A percentile compares a stretch with the other conserved stretches of the same genome.
Evolutionary conservation across 176 grass and related monocot genomes (phyloP).

Genomic region (Paspalum notatum): DNA sequence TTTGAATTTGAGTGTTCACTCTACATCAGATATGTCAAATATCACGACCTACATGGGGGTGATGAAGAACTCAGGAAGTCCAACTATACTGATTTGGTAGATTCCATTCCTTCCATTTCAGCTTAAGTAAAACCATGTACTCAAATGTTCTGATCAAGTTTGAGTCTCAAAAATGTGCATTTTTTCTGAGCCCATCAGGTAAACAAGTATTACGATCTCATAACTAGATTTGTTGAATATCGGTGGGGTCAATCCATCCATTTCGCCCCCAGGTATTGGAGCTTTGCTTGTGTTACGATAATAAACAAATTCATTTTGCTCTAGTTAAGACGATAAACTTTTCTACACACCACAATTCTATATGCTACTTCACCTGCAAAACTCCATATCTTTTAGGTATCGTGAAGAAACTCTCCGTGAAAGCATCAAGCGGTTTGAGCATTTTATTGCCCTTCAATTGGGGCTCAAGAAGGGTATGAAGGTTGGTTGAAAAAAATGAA

Average conservation of each 20-base stretch:
- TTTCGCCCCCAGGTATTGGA: slow-evolving; percentile 1
- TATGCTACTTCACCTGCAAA: not conserved
- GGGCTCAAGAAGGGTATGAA: slow-evolving; percentile 64
- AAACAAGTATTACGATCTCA: slow-evolving; percentile 19
- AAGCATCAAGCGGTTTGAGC: slow-evolving; percentile 70
- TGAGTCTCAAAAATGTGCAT: not conserved
- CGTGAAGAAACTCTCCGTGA: slow-evolving; percentile 60
- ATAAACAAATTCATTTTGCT: not conserved
- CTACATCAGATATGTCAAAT: not conserved
- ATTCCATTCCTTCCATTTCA: not conserved
- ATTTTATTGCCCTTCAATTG: slow-evolving; percentile 69
- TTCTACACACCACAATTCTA: not conserved
- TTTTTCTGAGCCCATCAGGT: not conserved
- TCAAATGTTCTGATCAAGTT: not conserved
- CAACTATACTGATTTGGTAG: not conserved
- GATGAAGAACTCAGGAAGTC: not conserved
- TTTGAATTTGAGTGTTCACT: not conserved
- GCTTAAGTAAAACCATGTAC: not conserved
- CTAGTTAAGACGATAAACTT: not conserved
- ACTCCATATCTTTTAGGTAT: slow-evolving; percentile 40
- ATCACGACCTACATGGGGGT: not conserved
- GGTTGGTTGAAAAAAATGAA: slow-evolving; percentile 25
- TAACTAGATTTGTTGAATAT: not conserved
- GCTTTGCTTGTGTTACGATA: not conserved
- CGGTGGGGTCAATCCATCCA: slow-evolving; percentile 3